Evolutionary conservation across 176 grass and related monocot genomes (phyloP).

Genomic region (Avena insularis): DNA sequence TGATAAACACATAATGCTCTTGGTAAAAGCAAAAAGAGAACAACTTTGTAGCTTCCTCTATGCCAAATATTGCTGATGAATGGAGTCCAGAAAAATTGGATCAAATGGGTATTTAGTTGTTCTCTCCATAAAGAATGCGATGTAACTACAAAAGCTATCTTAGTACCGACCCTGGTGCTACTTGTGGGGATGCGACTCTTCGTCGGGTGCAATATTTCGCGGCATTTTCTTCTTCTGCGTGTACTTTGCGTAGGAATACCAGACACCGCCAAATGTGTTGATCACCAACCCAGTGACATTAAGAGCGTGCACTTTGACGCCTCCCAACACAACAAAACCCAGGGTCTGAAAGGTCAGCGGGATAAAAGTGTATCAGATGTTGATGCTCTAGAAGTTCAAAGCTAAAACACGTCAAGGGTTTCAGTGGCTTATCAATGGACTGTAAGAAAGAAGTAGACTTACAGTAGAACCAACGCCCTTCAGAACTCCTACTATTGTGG

Average conservation of each 20-base stretch:
- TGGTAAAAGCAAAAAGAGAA: not conserved
- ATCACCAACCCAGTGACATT: constrained; percentile 87
- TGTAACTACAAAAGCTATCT: not conserved
- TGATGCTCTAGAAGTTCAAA: not conserved
- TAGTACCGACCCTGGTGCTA: constrained; percentile 20
- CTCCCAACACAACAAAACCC: constrained; percentile 92
- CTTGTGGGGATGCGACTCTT: constrained; percentile 58
- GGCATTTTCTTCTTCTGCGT: constrained; percentile 73
- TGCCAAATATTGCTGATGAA: not conserved
- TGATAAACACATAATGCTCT: not conserved
- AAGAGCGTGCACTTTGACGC: constrained; percentile 76
- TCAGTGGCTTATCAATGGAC: not conserved
- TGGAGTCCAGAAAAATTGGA: not conserved
- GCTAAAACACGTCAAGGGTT: not conserved
- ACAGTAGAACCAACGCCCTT: constrained; percentile 95
- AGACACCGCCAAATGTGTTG: constrained; percentile 87
- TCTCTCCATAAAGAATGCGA: not conserved
- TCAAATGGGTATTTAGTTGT: not conserved
- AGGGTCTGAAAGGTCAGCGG: constrained; percentile 62
- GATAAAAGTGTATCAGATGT: not conserved
- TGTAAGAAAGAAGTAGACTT: constrained; percentile 21
- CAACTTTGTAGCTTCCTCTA: not conserved
- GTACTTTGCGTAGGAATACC: constrained; percentile 94
- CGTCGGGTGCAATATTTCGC: constrained; percentile 57
- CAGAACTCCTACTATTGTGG: constrained; percentile 96